Base-by-base conservation (phyloP, 768 basidiomycete genomes). In the Chiua virens region DNA sequence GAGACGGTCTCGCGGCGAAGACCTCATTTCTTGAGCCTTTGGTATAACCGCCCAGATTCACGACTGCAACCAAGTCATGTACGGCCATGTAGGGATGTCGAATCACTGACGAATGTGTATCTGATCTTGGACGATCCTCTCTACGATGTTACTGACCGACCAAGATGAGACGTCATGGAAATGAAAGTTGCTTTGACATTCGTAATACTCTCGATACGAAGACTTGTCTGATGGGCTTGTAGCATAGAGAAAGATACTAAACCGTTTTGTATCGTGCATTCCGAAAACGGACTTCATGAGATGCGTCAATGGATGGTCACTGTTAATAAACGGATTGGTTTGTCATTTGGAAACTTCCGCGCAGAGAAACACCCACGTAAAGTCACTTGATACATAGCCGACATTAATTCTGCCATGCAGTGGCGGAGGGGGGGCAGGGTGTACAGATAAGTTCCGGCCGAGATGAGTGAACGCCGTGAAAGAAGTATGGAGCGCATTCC, bases 21-120 rank as follows among this genome's bases (percentile, higher is more conserved):
- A 80, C 70, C 45, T 80, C 79, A 50, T 80, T 80, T 49, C 72
- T 62, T 2, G 79, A 74, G 15, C 77, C 79, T 58, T 78, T 80
- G 27, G 79, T 80, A 52, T 80, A 80, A 10, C 79, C 79, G 5
- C 73, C 75, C 3, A 77, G 58, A 50, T 78, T 76, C 45, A 78
- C 64, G 21, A 78, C 76, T 77, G 54, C 36, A 13, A 42, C 45
- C 1, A 40, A 9, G 44, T 61, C 13, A 34, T 18, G 46, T 21
- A 37, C 7, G 34, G 25, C 8, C 11, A 18, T 42, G 30, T 17
- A 4, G 23, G 7, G 43, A 44, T 40, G 20, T 30, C 14, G 28
- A 20, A 23, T 28, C 28, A 71, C 74, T 46, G 32, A 72, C 77
- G 70, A 41, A 79, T 70, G 54, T 80, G 79, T 45, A 80, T 77